Evolutionary conservation across 148 eudicot species (phyloP), one percentile per base, ranked within the genome.

Genomic region (Chenopodium album): DNA sequence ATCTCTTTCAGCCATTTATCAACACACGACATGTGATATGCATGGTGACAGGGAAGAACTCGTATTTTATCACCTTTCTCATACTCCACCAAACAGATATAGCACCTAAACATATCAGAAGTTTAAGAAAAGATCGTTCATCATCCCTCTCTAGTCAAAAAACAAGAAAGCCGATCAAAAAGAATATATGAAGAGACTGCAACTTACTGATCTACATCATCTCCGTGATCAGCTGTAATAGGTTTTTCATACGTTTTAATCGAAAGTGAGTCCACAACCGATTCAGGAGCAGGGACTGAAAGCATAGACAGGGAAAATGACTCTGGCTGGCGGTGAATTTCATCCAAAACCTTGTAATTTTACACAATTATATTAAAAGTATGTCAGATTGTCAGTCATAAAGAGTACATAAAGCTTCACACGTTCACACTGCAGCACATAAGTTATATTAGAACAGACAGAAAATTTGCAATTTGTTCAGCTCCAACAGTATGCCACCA

Each of bases 1-100:
- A 94, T 87, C 87, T 94, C 95, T 89, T 90, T 94, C 44, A 92
- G 94, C 98, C 98, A 94, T 87, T 91, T 94, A 86, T 94, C 98
- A 41, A 94, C 94, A 71, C 98, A 94, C 63, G 86, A 52, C 89
- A 88, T 56, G 86, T 94, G 98, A 82, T 83, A 94, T 82, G 90
- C 94, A 80, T 92, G 98, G 31, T 84, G 86, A 85, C 98, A 92
- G 11, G 98, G 98, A 74, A 94, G 96, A 65, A 92, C 85, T 80
- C 98, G 89, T 79, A 94, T 91, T 81, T 86, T 82, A 79, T 94
- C 95, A 65, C 89, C 92, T 65, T 85, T 87, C 76, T 92, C 94
- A 31, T 92, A 94, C 85, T 92, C 98, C 78, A 84, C 87, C 76
- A 94, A 87, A 87, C 95, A 92, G 63, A 94, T 94, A 85, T 92